Percentiles rank a stretch among this genome's conserved stretches.
Evolutionary conservation across 2,329 filamentous ascomycete species (phyloP).

Genomic region (Fusarium keratoplasticum): DNA sequence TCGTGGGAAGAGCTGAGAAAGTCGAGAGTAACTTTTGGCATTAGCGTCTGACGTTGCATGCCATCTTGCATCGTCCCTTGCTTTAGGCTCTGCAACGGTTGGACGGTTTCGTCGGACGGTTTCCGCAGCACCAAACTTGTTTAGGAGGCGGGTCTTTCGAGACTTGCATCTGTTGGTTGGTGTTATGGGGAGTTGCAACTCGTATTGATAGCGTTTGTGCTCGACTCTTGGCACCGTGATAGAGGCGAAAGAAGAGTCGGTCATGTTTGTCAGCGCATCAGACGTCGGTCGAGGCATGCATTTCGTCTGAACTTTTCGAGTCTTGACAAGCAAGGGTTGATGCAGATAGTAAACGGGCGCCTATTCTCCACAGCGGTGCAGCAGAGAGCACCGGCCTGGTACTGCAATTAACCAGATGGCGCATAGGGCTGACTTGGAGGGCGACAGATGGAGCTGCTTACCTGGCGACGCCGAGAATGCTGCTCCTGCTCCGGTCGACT

Average conservation of each 20-base stretch:
- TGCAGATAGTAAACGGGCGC: background rate
- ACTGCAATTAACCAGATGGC: background rate
- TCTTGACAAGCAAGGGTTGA: slow-evolving; percentile 2
- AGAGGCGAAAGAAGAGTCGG: background rate
- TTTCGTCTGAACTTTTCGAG: background rate
- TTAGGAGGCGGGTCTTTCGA: background rate
- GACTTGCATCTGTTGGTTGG: background rate
- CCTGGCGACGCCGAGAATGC: slow-evolving; percentile 2
- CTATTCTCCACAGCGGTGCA: slow-evolving; percentile 2
- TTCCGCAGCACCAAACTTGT: background rate
- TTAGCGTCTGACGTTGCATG: slow-evolving; percentile 5
- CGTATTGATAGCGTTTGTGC: background rate
- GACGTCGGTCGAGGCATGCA: background rate
- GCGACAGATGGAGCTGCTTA: background rate
- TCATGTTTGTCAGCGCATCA: background rate
- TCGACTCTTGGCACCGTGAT: background rate
- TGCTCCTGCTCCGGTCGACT: background rate
- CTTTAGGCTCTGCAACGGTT: slow-evolving; percentile 2
- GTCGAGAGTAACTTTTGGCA: background rate
- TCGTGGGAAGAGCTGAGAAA: background rate
- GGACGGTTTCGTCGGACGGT: background rate
- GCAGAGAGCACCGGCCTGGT: background rate
- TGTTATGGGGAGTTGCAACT: background rate
- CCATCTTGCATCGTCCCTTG: slow-evolving; percentile 15
- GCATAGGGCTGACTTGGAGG: slow-evolving; percentile 8